Percentiles rank a stretch among this genome's conserved stretches.
phyloP scores from a whole-genome alignment of 2,329 filamentous ascomycete species.

The Colletotrichum euphorbiae region DNA sequence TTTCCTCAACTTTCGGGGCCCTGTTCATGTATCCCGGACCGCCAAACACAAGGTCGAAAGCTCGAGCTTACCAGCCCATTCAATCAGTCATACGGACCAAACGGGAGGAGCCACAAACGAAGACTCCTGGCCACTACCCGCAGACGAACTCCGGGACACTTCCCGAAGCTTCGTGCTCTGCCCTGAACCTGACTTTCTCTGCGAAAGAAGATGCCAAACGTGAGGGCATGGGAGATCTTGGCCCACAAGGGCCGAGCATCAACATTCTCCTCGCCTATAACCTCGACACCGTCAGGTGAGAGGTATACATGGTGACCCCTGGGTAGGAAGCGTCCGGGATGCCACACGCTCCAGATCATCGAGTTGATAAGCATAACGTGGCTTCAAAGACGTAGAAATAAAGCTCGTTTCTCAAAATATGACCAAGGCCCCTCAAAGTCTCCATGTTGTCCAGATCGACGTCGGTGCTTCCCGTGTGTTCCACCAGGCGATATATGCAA shows the following conservation, averaged over 20 bases:
- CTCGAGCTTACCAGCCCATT: no score
- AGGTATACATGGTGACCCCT: constrained; percentile 62
- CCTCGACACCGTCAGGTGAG: constrained; percentile 54
- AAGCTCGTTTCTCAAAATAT: constrained; percentile 66
- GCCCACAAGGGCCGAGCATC: constrained; percentile 6
- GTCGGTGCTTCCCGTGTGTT: constrained; percentile 52
- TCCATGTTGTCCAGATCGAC: constrained; percentile 23
- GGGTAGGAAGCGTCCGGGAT: constrained; percentile 64
- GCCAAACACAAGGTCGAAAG: no score
- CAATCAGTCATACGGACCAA: not conserved
- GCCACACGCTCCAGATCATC: constrained; percentile 60
- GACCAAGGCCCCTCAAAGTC: constrained; percentile 48
- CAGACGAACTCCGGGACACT: not conserved
- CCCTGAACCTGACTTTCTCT: not conserved
- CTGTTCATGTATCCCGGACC: no score
- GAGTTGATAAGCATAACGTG: constrained; percentile 64
- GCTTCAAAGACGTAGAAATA: constrained; percentile 71
- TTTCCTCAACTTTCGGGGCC: no score
- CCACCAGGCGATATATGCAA: constrained; percentile 62
- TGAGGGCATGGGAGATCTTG: constrained; percentile 1
- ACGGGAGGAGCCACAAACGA: not conserved
- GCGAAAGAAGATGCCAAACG: constrained; percentile 6
- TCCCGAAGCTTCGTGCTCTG: not conserved
- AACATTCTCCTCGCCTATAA: constrained; percentile 9
- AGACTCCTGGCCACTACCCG: not conserved